Base-by-base conservation (phyloP, 2,329 filamentous ascomycete genomes). In the Alternaria triticina region DNA sequence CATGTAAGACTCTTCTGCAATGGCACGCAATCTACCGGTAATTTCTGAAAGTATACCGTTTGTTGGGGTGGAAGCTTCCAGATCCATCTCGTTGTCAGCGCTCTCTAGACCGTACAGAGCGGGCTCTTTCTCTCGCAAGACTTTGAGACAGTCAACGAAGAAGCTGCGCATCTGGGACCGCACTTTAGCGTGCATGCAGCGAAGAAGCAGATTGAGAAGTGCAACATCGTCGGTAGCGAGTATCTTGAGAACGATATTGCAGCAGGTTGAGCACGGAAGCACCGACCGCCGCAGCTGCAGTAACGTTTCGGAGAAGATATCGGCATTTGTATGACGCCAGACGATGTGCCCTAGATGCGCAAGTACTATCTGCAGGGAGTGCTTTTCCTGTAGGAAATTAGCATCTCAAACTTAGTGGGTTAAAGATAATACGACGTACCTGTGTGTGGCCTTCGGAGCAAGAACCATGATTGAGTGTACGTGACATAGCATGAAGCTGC, bases 301-400 rank as follows among this genome's bases (percentile, higher is more conserved):
- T 54, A 87, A 82, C 56, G 91, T 87, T 9, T 80, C 76, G 1
- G 86, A 83, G 40, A 91, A 89, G 45, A 91, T 87, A 0, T 89
- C 86, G 3, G 87, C 75, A 44, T 94, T 91, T 76, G 91, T 93
- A 5, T 88, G 85, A 60, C 93, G 87, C 49, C 90, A 88, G 12
- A 92, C 86, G 45, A 96, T 85, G 74, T 95, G 91, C 69, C 94
- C 91, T 40, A 96, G 80, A 69, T 95, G 91, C 54, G 86, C 84
- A 4, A 92, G 75, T 1, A 86, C 82, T 64, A 88, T 84, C 13
- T 82, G 79, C 71, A 92, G 82, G 3, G 87, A 86, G 49, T 82
- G 67, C 17, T 79, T 79, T 66, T 87, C 86, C 40, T 86, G 68
- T 15, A 30, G 36, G 22, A 9, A 4, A 40, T 68, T 30, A 67